phyloP scores from a whole-genome alignment of 768 basidiomycete genomes.

The Kwoniella mangroviensis region DNA sequence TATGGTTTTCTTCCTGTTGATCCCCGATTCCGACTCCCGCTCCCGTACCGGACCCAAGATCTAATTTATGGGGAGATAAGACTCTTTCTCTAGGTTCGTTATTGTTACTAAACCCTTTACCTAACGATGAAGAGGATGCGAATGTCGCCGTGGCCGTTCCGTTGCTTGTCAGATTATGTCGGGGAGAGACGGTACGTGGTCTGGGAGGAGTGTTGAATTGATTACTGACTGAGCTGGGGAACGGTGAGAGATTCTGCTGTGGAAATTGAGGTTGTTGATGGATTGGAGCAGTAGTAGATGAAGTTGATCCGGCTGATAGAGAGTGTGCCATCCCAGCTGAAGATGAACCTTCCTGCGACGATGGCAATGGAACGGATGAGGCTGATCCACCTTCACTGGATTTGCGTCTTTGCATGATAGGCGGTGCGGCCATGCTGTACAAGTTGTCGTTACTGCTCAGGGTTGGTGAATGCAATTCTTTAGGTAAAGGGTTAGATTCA shows the following conservation, averaged over 20 bases:
- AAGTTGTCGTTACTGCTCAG: background rate
- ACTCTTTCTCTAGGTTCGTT: slow-evolving; percentile 22
- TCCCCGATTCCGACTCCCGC: background rate
- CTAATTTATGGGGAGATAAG: slow-evolving; percentile 21
- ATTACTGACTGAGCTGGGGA: background rate
- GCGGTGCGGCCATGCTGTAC: background rate
- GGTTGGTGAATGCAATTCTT: slow-evolving; percentile 15
- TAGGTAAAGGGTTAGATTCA: slow-evolving; percentile 19
- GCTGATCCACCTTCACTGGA: slow-evolving; percentile 2
- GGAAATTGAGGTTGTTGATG: background rate
- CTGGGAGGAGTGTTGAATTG: slow-evolving; percentile 11
- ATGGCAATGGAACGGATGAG: background rate
- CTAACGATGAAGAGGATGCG: slow-evolving; percentile 15
- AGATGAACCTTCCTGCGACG: background rate
- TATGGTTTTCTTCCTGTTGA: slow-evolving; percentile 8
- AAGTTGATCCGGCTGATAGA: slow-evolving; percentile 14
- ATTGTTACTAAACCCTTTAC: background rate
- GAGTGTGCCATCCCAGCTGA: slow-evolving; percentile 6
- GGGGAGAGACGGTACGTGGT: slow-evolving; percentile 25
- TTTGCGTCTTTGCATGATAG: slow-evolving; percentile 2
- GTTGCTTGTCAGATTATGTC: slow-evolving; percentile 5
- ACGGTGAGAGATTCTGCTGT: slow-evolving; percentile 11
- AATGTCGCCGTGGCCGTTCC: slow-evolving; percentile 11
- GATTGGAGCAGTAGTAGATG: background rate
- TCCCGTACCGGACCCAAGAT: background rate